These are phyloP conservation scores for Alnus rubra DNA, from an alignment of 306 rosid genomes.

Conservation along the genomic window DNA sequence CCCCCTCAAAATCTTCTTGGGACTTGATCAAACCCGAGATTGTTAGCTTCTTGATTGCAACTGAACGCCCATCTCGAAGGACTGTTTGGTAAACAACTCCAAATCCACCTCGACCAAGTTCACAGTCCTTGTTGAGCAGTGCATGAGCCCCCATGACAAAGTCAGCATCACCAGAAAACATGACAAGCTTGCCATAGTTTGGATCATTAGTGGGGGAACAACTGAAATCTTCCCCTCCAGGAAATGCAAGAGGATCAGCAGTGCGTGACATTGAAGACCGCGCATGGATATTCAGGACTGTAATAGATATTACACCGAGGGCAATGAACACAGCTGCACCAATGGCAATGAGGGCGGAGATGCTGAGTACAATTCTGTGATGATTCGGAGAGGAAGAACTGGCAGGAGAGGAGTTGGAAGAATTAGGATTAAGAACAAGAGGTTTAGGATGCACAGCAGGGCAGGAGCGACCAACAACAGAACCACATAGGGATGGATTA, in stretches of 20 bases:
- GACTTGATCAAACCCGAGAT: constrained; percentile 84
- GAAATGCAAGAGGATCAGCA: constrained; percentile 58
- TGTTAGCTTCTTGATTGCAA: constrained; percentile 86
- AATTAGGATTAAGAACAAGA: constrained; percentile 91
- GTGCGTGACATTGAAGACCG: constrained; percentile 59
- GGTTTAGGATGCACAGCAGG: constrained; percentile 94
- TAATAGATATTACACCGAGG: constrained; percentile 82
- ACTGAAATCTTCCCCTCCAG: constrained; percentile 82
- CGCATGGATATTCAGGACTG: constrained; percentile 68
- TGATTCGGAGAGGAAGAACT: constrained; percentile 48
- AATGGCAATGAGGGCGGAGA: constrained; percentile 93
- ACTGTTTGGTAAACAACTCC: constrained; percentile 81
- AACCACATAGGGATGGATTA: constrained; percentile 77
- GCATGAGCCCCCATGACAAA: constrained; percentile 79
- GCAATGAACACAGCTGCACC: constrained; percentile 90
- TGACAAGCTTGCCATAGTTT: constrained; percentile 87
- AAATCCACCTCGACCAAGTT: constrained; percentile 97
- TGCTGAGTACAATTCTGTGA: constrained; percentile 72
- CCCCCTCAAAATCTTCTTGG: constrained; percentile 77
- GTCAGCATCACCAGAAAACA: constrained; percentile 91
- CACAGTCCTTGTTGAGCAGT: constrained; percentile 84
- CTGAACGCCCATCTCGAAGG: constrained; percentile 77
- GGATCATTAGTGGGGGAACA: constrained; percentile 69
- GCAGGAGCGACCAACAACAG: constrained; percentile 76
- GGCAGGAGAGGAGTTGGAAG: constrained; percentile 52